Evolutionary conservation across 768 basidiomycete species (phyloP), one percentile per base, ranked within the genome.

Genomic region (Gloeopeniophorella convolvens): DNA sequence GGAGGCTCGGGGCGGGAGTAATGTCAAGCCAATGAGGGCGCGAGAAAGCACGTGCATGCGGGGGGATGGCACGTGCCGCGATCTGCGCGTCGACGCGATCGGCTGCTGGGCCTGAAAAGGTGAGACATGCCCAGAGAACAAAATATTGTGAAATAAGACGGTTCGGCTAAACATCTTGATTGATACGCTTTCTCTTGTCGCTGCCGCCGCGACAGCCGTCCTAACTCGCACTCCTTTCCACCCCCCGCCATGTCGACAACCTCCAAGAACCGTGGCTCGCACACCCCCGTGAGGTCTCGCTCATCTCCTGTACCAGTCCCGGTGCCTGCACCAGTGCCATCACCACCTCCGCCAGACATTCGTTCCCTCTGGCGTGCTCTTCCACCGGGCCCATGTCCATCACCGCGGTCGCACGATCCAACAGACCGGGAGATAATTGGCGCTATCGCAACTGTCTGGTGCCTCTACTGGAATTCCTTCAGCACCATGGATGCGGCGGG

Each of bases 391-490:
- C 34, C 51, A 33, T 24, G 7, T n/a, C 50, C 50, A 6, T 35
- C 50, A 3, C 54, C 54, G 3, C 50, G 44, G 10, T 55, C 54
- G 7, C 45, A 53, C n/a, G 41, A 42, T 1, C 54, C 54, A 10
- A 37, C 44, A 18, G 54, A 55, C 12, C 40, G 42, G 44, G 54
- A 55, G 8, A 15, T 55, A 28, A 53, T 55, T 33, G n/a, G 39
- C 15, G 50, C 54, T 4, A 53, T 55, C 27, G 26, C 50, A n/a
- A 46, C 32, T 23, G 45, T 55, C 16, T 55, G 50, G 50, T 46
- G 50, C 15, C 54, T 55, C 45, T 51, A 55, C 30, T 55, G 54
- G 54, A 55, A 55, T 21, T 55, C 54, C 2, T 55, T 46, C 34
- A 46, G 39, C 45, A 55, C 54, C 16, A 53, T 55, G 50, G 45